Base-by-base conservation (phyloP, 192 early-diverging fungal species). In the Oehlia diaphana region DNA sequence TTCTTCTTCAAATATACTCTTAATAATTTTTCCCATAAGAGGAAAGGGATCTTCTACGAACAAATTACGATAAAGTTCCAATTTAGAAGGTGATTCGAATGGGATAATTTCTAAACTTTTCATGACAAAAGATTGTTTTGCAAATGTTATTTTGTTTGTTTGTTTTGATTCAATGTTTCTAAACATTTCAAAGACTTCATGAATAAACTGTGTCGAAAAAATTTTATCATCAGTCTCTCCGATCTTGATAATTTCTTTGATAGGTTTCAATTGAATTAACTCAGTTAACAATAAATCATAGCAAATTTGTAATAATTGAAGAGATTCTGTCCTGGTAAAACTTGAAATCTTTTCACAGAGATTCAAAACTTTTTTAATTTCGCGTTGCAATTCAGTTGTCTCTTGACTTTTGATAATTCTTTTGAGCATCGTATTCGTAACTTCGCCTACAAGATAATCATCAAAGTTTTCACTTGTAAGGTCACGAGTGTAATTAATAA, bases 301-400 rank as follows among this genome's bases (percentile, higher is more conserved):
- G 9, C 71, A 75, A 42, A 81, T 62, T 50, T 72, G 63, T 19
- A 81, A 77, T 21, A 81, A 28, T 16, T 78, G 76, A 63, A 81
- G 31, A 33, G 64, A 64, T 26, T 19, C 28, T 2, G 71, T 23
- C 14, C 2, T 37, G 53, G 74, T 69, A 28, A 64, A 16, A 68
- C 28, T 33, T 13, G 74, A 35, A 10, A 81, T 33, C 37, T 81
- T 66, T 16, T 23, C 21, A 64, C 74, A 69, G 0, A 77, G 37
- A 12, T 42, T 26, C 21, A 78, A 26, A 53, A 81, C 50, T 14
- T 44, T 49, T 26, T 28, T 68, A 21, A 58, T 65, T 9, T 78
- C 64, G 28, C 8, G 35, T 74, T 81, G 74, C 64, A 75, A 76
- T 16, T 73, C 26, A 19, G 7, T n/a, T 21, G 63, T 21, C 14